Percentiles rank a stretch among this genome's conserved stretches.
phyloP scores from a whole-genome alignment of 257 asterid genomes.

The Ophiorrhiza pumila region DNA sequence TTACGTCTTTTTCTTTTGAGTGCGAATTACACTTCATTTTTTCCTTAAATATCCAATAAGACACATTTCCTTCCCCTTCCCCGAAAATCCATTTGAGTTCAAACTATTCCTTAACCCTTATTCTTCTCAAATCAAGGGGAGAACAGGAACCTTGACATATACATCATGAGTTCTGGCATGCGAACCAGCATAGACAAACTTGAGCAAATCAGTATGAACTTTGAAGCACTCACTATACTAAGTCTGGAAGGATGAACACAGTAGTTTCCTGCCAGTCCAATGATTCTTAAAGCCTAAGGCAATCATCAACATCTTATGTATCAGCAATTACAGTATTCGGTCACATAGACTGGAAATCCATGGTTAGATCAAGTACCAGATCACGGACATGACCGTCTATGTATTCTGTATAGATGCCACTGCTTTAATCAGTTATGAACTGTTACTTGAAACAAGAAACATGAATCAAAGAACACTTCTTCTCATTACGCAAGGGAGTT shows the following conservation, averaged over 20 bases:
- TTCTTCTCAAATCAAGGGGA: background rate
- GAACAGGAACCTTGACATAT: background rate
- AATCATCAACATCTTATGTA: background rate
- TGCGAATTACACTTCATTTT: constrained; percentile 9
- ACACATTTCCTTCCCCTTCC: background rate
- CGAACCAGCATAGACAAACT: background rate
- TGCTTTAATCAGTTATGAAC: background rate
- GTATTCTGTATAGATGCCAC: background rate
- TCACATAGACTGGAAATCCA: background rate
- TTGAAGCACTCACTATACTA: background rate
- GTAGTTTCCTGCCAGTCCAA: background rate
- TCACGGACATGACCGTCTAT: background rate
- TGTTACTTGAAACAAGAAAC: background rate
- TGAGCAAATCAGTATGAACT: background rate
- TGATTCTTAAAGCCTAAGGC: background rate
- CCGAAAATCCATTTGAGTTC: background rate
- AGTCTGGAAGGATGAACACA: background rate
- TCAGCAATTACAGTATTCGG: background rate
- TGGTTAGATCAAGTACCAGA: background rate
- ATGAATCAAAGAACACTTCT: too few species aligned
- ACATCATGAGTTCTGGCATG: background rate
- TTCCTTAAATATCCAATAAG: constrained; percentile 1
- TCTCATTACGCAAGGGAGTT: too few species aligned
- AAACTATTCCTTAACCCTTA: background rate
- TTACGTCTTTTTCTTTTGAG: constrained; percentile 8